phyloP scores from a whole-genome alignment of 2,329 filamentous ascomycete genomes.

The Ophiocordyceps australis region DNA sequence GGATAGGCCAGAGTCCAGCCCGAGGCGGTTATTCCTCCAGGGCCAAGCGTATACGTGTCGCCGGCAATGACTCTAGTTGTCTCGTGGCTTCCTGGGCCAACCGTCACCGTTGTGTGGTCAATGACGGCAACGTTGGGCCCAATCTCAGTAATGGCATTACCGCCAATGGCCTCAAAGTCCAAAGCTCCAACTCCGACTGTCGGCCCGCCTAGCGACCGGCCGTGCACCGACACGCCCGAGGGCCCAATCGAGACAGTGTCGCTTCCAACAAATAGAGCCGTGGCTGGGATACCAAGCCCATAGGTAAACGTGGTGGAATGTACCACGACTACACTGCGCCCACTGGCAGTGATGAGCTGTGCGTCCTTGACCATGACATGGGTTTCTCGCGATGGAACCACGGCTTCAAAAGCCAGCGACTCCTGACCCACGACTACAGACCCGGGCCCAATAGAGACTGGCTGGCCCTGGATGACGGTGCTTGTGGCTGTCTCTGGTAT shows the following conservation, averaged over 20 bases:
- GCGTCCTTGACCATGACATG: slow-evolving; percentile 28
- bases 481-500: slow-evolving; percentile 18
- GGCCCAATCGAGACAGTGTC: slow-evolving; percentile 32
- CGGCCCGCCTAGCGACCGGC: slow-evolving; percentile 23
- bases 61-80: slow-evolving; percentile 28
- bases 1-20: slow-evolving; percentile 26
- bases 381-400: slow-evolving; percentile 13
- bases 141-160: slow-evolving; percentile 30
- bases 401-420: slow-evolving; percentile 15
- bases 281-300: slow-evolving; percentile 13
- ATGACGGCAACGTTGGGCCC: slow-evolving; percentile 30
- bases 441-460: slow-evolving; percentile 15
- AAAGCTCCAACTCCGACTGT: slow-evolving; percentile 16
- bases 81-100: slow-evolving; percentile 23
- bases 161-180: slow-evolving; percentile 28
- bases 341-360: slow-evolving; percentile 24
- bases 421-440: slow-evolving; percentile 16
- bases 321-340: slow-evolving; percentile 20
- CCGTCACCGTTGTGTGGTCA: slow-evolving; percentile 27
- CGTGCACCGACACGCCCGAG: slow-evolving; percentile 19
- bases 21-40: slow-evolving; percentile 25
- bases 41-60: slow-evolving; percentile 30
- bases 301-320: slow-evolving; percentile 26
- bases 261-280: slow-evolving; percentile 24
- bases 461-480: slow-evolving; percentile 13